Base-by-base conservation (phyloP, 352 stramenopile species). In the Phytophthora boehmeriae region DNA sequence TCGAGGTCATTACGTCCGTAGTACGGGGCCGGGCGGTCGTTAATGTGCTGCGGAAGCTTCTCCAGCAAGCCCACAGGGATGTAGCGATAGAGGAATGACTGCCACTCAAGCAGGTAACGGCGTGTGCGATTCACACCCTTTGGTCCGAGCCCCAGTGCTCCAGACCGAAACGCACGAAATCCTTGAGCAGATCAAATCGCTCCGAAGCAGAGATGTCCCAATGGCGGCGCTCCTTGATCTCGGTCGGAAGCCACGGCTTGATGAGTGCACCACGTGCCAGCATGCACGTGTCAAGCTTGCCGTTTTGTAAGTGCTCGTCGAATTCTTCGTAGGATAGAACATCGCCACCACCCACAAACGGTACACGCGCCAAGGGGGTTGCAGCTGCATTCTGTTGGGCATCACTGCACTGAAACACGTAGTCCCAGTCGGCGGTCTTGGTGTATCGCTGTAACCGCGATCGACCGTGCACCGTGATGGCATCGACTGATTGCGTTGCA, bases 131-230 rank as follows among this genome's bases (percentile, higher is more conserved):
- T 98, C 53, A 99, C 93, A 22, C 98, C 98, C 75, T 98, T 52
- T 98, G 87, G 75, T 99, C 98, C 22, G 85, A 97, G 2, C 98
- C 98, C 97, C 97, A 99, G 80, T 99, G 97, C 64, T 99, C 97
- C 22, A 99, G 73, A 11, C 98, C 98, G 71, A 98, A 99, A 20
- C 89, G 88, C 35, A 97, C 88, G 80, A 99, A 99, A 48, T 98
- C 86, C 63, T 98, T 97, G 20, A 99, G 75, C 59, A 99, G 93
- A 52, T 99, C 97, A 8, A 99, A 71, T 5, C 98, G 80, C 66
- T 99, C 97, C 2, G 85, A 90, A 4, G 97, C 85, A 16, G 92
- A 98, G 54, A 99, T 99, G 76, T 99, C 97, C 78, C 78, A 98
- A 72, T 99, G 86, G 20, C 96, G 80, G 25, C 94, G 80, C 75